Percentiles rank a stretch among this genome's conserved stretches.
These are phyloP conservation scores for Xylogone sp. DNA, from an alignment of 2,329 filamentous ascomycete species.

Conservation along the genomic window DNA sequence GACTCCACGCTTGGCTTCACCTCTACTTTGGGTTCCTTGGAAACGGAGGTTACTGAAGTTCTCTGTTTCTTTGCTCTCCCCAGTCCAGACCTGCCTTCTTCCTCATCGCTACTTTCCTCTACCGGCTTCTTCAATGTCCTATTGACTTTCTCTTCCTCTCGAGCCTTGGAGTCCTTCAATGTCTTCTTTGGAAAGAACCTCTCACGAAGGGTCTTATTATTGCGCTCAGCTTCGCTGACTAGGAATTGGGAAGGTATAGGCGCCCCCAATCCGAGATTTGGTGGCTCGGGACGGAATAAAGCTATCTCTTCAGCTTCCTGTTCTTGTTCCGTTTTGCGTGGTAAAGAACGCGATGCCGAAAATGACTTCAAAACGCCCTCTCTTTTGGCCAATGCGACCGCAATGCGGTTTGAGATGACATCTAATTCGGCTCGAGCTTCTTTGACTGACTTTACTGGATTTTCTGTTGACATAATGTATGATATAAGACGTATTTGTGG, in stretches of 20 bases:
- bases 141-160: conserved; percentile 28
- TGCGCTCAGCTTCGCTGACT: conserved; percentile 22
- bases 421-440: conserved; percentile 23
- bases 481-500: neutral
- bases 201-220: conserved; percentile 27
- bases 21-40: neutral
- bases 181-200: conserved; percentile 26
- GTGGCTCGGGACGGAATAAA: conserved; percentile 23
- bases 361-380: conserved; percentile 28
- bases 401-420: conserved; percentile 27
- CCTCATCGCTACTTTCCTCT: conserved; percentile 30
- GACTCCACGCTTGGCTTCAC: neutral
- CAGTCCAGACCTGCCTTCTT: conserved; percentile 28
- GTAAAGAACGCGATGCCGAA: conserved; percentile 19
- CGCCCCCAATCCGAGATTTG: conserved; percentile 27
- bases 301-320: conserved; percentile 27
- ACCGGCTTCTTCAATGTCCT: conserved; percentile 25
- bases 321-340: conserved; percentile 26
- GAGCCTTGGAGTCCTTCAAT: conserved; percentile 26
- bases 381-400: conserved; percentile 26
- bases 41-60: neutral
- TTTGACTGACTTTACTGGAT: conserved; percentile 8
- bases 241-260: conserved; percentile 25
- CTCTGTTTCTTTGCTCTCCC: conserved; percentile 30
- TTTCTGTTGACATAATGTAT: neutral